Conservation (phyloP, 1,284 basidiomycete genomes). For the Naganishia cerealis region DNA sequence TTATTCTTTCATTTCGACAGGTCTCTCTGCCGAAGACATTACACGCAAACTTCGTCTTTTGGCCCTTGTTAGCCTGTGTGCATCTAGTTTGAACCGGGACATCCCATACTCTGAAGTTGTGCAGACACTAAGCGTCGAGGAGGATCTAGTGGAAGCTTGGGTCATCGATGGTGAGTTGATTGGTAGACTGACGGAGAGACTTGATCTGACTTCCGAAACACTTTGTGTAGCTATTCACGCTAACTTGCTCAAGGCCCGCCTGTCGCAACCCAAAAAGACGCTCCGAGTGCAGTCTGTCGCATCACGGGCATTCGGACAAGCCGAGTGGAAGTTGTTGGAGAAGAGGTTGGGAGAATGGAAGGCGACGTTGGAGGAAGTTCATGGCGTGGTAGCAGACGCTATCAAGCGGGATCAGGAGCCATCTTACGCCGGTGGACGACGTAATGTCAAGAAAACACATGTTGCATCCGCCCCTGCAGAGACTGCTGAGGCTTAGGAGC, state of each 20-base stretch:
- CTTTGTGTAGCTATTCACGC: conserved; percentile 71
- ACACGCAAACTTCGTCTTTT: conserved; percentile 80
- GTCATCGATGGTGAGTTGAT: conserved; percentile 75
- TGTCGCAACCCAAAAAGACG: conserved; percentile 76
- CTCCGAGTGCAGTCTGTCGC: conserved; percentile 75
- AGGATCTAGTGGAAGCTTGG: conserved; percentile 80
- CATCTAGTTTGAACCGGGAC: conserved; percentile 72
- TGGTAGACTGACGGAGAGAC: conserved; percentile 1
- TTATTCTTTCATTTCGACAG: conserved; percentile 6
- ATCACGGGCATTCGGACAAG: conserved; percentile 71
- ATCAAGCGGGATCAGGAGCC: conserved; percentile 43
- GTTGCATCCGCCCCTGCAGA: background rate
- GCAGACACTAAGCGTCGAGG: conserved; percentile 66
- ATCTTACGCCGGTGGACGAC: conserved; percentile 17
- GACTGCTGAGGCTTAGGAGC: conserved; percentile 6
- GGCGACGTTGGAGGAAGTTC: conserved; percentile 48
- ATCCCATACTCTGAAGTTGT: conserved; percentile 74
- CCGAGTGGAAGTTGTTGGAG: conserved; percentile 81
- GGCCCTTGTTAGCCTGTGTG: conserved; percentile 74
- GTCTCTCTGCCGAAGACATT: conserved; percentile 57
- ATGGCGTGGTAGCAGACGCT: conserved; percentile 48
- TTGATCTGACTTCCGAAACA: background rate
- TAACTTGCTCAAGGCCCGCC: conserved; percentile 76
- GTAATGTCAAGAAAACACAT: conserved; percentile 10
- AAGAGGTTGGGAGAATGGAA: conserved; percentile 79